A percentile compares a stretch with the other conserved stretches of the same genome.
Conservation (phyloP, 2,329 filamentous ascomycete species). For the Nigrospora oryzae region DNA sequence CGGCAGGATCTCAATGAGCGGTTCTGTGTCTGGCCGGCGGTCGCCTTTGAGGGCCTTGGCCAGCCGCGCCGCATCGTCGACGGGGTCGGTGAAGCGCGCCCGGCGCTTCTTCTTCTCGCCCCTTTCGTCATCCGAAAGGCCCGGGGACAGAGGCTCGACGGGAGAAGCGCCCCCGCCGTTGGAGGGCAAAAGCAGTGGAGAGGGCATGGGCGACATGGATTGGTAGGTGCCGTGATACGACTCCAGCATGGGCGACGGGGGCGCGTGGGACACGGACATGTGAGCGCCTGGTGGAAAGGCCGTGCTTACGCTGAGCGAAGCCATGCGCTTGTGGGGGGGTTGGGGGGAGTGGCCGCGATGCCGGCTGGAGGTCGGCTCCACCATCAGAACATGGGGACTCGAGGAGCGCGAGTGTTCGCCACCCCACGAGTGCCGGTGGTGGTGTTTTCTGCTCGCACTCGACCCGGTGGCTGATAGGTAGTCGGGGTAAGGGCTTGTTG, state of each 20-base stretch:
- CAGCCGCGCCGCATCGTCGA: slow-evolving; percentile 68
- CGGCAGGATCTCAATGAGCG: slow-evolving; percentile 77
- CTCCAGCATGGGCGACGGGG: slow-evolving; percentile 79
- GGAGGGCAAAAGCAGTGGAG: slow-evolving; percentile 56
- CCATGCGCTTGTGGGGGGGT: slow-evolving; percentile 42
- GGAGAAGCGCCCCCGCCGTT: slow-evolving; percentile 35
- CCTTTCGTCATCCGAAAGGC: slow-evolving; percentile 39
- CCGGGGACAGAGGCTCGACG: slow-evolving; percentile 43
- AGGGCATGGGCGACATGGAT: slow-evolving; percentile 89
- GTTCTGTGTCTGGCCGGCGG: slow-evolving; percentile 55
- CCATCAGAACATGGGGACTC: slow-evolving; percentile 29
- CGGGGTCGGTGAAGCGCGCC: slow-evolving; percentile 76
- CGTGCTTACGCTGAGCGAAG: slow-evolving; percentile 40
- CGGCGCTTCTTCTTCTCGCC: slow-evolving; percentile 44
- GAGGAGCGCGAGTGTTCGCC: slow-evolving; percentile 27
- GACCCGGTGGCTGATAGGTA: slow-evolving; percentile 9
- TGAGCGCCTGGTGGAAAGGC: slow-evolving; percentile 28
- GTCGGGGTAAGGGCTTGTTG: slow-evolving; percentile 11
- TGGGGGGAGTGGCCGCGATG: slow-evolving; percentile 38
- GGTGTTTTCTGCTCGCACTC: slow-evolving; percentile 8
- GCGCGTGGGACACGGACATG: slow-evolving; percentile 47
- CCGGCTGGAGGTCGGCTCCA: slow-evolving; percentile 25
- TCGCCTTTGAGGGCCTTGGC: slow-evolving; percentile 66
- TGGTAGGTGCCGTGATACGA: slow-evolving; percentile 93
- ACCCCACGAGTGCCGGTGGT: slow-evolving; percentile 21